Evolutionary conservation across 148 eudicot genomes (phyloP).

Genomic region (Amaranthus cruentus): DNA sequence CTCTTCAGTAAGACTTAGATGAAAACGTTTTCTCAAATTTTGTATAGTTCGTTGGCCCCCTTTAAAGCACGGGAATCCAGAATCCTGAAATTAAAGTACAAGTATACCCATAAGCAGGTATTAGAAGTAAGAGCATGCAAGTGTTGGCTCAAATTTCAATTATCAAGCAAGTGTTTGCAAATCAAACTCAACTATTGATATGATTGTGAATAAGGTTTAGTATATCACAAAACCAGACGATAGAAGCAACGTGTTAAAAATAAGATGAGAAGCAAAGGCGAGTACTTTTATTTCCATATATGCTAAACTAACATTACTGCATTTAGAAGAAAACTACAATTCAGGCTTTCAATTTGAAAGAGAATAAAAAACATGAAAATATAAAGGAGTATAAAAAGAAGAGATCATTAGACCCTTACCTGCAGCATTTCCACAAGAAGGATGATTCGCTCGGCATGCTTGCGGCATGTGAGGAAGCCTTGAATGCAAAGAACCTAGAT

Average conservation of each 20-base stretch:
- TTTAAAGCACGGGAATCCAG: conserved; percentile 97
- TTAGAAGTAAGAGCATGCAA: neutral
- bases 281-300: no score
- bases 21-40: conserved; percentile 90
- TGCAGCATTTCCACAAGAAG: conserved; percentile 99
- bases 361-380: neutral
- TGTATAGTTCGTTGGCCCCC: conserved; percentile 98
- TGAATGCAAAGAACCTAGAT: conserved; percentile 97
- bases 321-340: no score
- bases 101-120: neutral
- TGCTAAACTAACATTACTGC: no score
- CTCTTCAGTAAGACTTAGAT: conserved; percentile 94
- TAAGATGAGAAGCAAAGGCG: no score
- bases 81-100: conserved; percentile 57
- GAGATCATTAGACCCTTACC: conserved; percentile 35
- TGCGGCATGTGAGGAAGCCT: conserved; percentile 95
- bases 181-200: neutral
- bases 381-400: neutral
- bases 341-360: no score
- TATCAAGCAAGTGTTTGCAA: neutral
- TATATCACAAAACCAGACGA: no score
- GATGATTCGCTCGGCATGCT: conserved; percentile 97
- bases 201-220: no score
- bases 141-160: neutral
- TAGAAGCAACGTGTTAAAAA: no score